phyloP scores from a whole-genome alignment of 2,329 filamentous ascomycete genomes.

The Aspergillus felis region DNA sequence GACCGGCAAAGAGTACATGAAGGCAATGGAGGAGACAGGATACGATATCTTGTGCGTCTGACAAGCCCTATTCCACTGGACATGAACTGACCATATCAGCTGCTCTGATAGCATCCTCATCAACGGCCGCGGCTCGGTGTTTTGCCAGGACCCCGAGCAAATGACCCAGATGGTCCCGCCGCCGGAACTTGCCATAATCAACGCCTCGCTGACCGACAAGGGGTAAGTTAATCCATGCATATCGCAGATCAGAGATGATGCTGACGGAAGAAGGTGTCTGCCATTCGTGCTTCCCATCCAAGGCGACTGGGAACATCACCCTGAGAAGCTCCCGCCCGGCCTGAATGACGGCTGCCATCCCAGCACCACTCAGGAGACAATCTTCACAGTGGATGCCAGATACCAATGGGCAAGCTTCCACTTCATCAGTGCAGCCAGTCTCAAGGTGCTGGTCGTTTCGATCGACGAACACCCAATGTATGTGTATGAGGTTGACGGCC shows the following conservation, averaged over 20 bases:
- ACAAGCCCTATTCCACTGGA: background rate
- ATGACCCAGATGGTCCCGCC: conserved; percentile 9
- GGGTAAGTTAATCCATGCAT: conserved; percentile 9
- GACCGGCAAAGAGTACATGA: conserved; percentile 46
- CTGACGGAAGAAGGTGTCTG: conserved; percentile 6
- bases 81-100: conserved; percentile 2
- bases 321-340: conserved; percentile 21
- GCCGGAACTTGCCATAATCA: conserved; percentile 5
- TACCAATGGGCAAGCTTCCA: conserved; percentile 53
- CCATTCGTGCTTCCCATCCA: conserved; percentile 8
- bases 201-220: conserved; percentile 15
- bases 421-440: conserved; percentile 51
- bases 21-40: conserved; percentile 21
- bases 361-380: conserved; percentile 43
- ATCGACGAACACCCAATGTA: conserved; percentile 45
- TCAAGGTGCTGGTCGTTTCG: conserved; percentile 47
- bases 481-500: conserved; percentile 44
- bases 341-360: conserved; percentile 42
- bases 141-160: conserved; percentile 14
- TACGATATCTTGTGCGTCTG: conserved; percentile 18
- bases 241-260: background rate
- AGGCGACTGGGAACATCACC: conserved; percentile 9
- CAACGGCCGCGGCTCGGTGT: conserved; percentile 17
- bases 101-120: conserved; percentile 20
- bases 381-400: conserved; percentile 39